A percentile compares a stretch with the other conserved stretches of the same genome.
Evolutionary conservation across 495 filamentous ascomycete genomes (phyloP).

Genomic region (Penicillium riverlandense): DNA sequence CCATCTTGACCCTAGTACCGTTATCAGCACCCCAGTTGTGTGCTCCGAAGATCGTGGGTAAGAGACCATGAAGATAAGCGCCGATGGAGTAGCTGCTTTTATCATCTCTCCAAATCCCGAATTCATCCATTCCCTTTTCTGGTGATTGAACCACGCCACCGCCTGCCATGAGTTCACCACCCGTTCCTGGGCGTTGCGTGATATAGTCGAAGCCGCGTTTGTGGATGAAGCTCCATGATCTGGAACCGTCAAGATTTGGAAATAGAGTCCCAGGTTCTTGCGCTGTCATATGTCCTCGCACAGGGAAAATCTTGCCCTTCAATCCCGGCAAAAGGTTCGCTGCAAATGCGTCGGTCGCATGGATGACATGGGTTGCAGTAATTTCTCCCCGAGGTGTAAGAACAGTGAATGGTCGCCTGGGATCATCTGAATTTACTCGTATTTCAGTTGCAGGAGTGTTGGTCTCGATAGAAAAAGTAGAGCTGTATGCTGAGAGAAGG

Average conservation of each 20-base stretch:
- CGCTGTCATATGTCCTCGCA: conserved; percentile 15
- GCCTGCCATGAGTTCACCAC: conserved; percentile 5
- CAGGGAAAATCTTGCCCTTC: conserved; percentile 33
- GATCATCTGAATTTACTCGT: conserved; percentile 2
- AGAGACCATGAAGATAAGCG: conserved; percentile 4
- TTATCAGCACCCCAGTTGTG: conserved; percentile 1
- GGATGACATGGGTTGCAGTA: conserved; percentile 33
- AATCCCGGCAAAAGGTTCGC: conserved; percentile 39
- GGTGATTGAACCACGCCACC: conserved; percentile 25
- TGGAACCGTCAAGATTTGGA: conserved; percentile 5
- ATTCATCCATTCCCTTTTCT: conserved; percentile 16
- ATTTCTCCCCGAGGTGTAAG: conserved; percentile 27
- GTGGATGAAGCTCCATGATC: conserved; percentile 26
- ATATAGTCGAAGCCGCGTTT: conserved; percentile 29
- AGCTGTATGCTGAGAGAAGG: conserved; percentile 17
- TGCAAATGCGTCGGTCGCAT: conserved; percentile 42
- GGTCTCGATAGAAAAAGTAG: conserved; percentile 29
- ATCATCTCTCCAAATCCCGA: conserved; percentile 29
- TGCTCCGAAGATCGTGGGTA: background rate
- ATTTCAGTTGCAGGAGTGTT: conserved; percentile 11
- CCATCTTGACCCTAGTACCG: conserved; percentile 1
- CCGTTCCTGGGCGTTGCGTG: conserved; percentile 17
- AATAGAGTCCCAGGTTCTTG: conserved; percentile 20
- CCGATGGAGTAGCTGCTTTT: conserved; percentile 4
- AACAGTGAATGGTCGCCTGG: conserved; percentile 18